Percentiles rank a stretch among this genome's conserved stretches.
Evolutionary conservation across 495 filamentous ascomycete genomes (phyloP).

Genomic region (Daldinia bambusicola): DNA sequence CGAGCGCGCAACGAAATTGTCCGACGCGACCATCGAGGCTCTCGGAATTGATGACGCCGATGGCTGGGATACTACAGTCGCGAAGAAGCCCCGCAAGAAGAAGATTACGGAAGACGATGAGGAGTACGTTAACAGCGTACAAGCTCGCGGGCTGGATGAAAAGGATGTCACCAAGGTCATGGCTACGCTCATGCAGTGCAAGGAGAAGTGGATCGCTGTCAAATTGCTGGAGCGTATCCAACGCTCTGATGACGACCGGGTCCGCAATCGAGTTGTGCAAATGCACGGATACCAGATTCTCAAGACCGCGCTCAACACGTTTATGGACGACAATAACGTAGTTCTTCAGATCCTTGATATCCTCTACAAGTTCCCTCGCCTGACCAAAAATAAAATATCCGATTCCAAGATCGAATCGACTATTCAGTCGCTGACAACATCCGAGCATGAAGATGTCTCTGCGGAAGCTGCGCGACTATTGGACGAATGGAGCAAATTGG

Average conservation of each 20-base stretch:
- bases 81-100: conserved; percentile 91
- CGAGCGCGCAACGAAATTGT: conserved; percentile 90
- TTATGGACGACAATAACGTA: conserved; percentile 88
- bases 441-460: conserved; percentile 78
- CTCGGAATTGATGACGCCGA: conserved; percentile 95
- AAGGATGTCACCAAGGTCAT: conserved; percentile 96
- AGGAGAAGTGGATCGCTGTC: conserved; percentile 99
- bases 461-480: conserved; percentile 76
- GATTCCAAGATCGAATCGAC: conserved; percentile 94
- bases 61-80: conserved; percentile 87
- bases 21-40: conserved; percentile 90
- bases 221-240: conserved; percentile 93
- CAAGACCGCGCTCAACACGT: conserved; percentile 82
- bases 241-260: conserved; percentile 86
- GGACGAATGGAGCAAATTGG: conserved; percentile 86
- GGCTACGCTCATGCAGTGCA: conserved; percentile 97
- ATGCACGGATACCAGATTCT: conserved; percentile 98
- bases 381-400: conserved; percentile 96
- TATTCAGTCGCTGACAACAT: conserved; percentile 73
- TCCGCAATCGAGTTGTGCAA: conserved; percentile 87
- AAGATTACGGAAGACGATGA: conserved; percentile 95
- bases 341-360: conserved; percentile 91
- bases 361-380: conserved; percentile 84
- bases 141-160: conserved; percentile 85
- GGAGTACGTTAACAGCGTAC: conserved; percentile 91